Base-by-base conservation (phyloP, 345 rosid genomes). In the Physaria fendleri region DNA sequence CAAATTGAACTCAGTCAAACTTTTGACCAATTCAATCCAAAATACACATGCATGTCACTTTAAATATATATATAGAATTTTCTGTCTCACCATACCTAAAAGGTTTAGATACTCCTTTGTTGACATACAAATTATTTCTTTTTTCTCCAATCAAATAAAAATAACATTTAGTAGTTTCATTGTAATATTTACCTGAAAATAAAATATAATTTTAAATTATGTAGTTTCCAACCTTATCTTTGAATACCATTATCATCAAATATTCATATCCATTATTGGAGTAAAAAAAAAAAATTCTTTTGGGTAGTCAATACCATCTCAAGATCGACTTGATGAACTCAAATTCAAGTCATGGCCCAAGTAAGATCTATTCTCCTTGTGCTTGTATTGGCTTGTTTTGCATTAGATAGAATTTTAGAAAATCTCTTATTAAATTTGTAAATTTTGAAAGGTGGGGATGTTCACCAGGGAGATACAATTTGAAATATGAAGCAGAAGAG, bases 291-390 rank as follows among this genome's bases (percentile, higher is more conserved):
- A n/a, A n/a, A n/a, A n/a, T n/a, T n/a, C n/a, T n/a, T n/a, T n/a
- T n/a, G n/a, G n/a, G n/a, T n/a, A n/a, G n/a, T n/a, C n/a, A n/a
- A n/a, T n/a, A n/a, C n/a, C 96, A 46, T 55, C 96, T 40, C 81
- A 85, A 33, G 66, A 91, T 15, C 80, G 75, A 34, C 83, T 90
- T 23, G 69, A 76, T 5, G 89, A 87, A 57, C 64, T 90, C 18
- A 85, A 87, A 76, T 64, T 90, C 94, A 88, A 85, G 82, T 83
- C 85, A 56, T 90, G 97, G 94, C 96, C 97, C 80, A 90, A 90
- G 97, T 90, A 76, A 80, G 75, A 66, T 39, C 12, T 17, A 28
- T 5, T 33, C 35, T 55, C 29, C 20, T 43, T 42, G 11, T 8
- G 38, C 11, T 10, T 49, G 13, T 8, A 4, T 3, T 3, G 27